phyloP scores from a whole-genome alignment of 2,329 filamentous ascomycete species.

The Teratosphaeria nubilosa region DNA sequence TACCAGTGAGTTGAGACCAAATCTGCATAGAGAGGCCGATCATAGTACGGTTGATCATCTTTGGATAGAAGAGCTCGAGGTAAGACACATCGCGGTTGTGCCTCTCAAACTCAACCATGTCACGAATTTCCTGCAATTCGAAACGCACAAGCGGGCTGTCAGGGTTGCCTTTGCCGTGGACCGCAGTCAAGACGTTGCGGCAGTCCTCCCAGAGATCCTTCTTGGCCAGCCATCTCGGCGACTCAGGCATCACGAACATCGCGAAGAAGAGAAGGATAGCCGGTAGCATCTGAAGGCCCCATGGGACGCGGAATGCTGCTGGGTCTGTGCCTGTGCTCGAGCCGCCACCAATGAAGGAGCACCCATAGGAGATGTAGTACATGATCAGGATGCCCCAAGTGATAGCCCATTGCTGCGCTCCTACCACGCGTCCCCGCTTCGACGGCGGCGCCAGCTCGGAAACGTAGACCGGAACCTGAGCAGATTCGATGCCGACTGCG shows the following conservation, averaged over 20 bases:
- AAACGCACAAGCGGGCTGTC: constrained; percentile 47
- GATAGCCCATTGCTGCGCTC: constrained; percentile 63
- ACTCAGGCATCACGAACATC: constrained; percentile 51
- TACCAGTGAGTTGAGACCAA: constrained; percentile 66
- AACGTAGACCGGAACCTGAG: constrained; percentile 60
- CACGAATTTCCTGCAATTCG: constrained; percentile 63
- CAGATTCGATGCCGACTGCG: constrained; percentile 62
- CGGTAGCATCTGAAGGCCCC: constrained; percentile 40
- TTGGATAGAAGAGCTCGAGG: constrained; percentile 59
- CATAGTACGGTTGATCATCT: constrained; percentile 63
- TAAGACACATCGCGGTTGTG: constrained; percentile 60
- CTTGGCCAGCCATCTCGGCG: constrained; percentile 54
- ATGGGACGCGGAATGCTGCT: constrained; percentile 44
- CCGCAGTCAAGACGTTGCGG: constrained; percentile 49
- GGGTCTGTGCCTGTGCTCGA: constrained; percentile 12
- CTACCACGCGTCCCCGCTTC: constrained; percentile 55
- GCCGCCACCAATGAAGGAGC: constrained; percentile 47
- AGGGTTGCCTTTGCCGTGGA: constrained; percentile 44
- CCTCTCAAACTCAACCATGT: constrained; percentile 60
- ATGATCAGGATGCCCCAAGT: constrained; percentile 56
- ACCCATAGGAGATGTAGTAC: constrained; percentile 53
- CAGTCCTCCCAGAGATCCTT: constrained; percentile 56
- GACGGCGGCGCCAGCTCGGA: constrained; percentile 52
- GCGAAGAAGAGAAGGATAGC: constrained; percentile 35
- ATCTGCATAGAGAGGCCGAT: constrained; percentile 66